Evolutionary conservation across 495 filamentous ascomycete species (phyloP), one percentile per base, ranked within the genome.

Genomic region (Penicillium subrubescens): DNA sequence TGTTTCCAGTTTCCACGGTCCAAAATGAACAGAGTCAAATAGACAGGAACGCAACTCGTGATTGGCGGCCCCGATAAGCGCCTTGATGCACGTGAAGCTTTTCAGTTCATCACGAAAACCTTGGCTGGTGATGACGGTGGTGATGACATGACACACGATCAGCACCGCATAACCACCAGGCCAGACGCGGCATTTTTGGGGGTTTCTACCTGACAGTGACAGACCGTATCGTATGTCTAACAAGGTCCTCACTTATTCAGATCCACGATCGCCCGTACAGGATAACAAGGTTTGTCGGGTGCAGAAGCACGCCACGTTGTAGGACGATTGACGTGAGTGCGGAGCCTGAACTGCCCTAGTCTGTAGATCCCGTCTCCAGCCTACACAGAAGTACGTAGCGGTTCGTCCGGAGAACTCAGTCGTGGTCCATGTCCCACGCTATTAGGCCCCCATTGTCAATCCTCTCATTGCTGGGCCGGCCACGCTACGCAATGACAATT

Each of bases 31-130:
- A 48, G 10, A 48, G 19, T 21, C 48, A 50, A 29, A 39, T 23
- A 43, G 23, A 41, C 11, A 46, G 5, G 12, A 60, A 27, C 25
- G 25, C 2, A 33, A 46, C 10, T 50, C 60, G 59, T 71, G 67
- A 71, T 67, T 61, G 56, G 57, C 60, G 46, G 58, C 39, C 12
- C 50, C 52, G 60, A 68, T 70, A 68, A 48, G 63, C 58, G 65
- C 65, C 63, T 51, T 63, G 25, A 51, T 68, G 71, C 71, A 68
- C 65, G 58, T 60, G 65, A 59, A 66, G 62, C 67, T 65, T 64
- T 41, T 23, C 17, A 31, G 53, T 37, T 37, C 33, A 59, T 53
- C 61, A 51, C 37, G 25, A 46, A 34, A 46, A 34, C 27, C 53
- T 23, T 46, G 19, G 11, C 6, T 11, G 21, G 44, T 5, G 5